Evolutionary conservation across 805 yeast genomes (phyloP).

Genomic region (Ogataea pini): DNA sequence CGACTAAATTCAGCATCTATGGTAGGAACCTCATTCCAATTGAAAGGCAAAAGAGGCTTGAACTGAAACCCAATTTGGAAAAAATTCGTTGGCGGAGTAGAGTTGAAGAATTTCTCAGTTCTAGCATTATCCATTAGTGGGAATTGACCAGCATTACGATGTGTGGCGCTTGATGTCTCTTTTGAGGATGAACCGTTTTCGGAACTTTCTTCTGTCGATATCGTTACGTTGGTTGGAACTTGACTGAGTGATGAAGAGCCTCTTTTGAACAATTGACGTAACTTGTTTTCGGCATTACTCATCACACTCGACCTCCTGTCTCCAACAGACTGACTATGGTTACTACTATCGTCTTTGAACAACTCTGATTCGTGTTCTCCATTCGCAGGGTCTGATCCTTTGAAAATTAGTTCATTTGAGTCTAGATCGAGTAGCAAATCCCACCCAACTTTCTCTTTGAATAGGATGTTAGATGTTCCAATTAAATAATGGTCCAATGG

Average conservation of each 20-base stretch:
- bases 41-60: slow-evolving; percentile 3
- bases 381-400: slow-evolving; percentile 7
- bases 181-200: slow-evolving; percentile 9
- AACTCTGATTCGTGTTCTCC: slow-evolving; percentile 13
- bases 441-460: slow-evolving; percentile 56
- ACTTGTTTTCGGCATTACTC: slow-evolving; percentile 21
- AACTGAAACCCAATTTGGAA: slow-evolving; percentile 28
- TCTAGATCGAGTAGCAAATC: slow-evolving; percentile 65
- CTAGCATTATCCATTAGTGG: slow-evolving; percentile 17
- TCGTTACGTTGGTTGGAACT: slow-evolving; percentile 5
- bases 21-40: slow-evolving; percentile 15
- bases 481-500: slow-evolving; percentile 47
- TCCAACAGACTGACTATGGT: slow-evolving; percentile 6
- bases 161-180: not conserved
- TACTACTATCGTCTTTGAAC: slow-evolving; percentile 10
- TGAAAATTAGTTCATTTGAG: slow-evolving; percentile 41
- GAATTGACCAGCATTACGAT: slow-evolving; percentile 7
- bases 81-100: slow-evolving; percentile 21
- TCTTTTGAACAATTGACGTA: slow-evolving; percentile 23
- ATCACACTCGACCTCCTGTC: slow-evolving; percentile 16
- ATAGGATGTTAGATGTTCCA: slow-evolving; percentile 69
- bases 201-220: slow-evolving; percentile 10
- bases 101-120: slow-evolving; percentile 13
- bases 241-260: slow-evolving; percentile 13
- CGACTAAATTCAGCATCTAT: slow-evolving; percentile 26